These are phyloP conservation scores for Cladosporium sp. DNA, from an alignment of 2,329 filamentous ascomycete genomes.

Conservation along the genomic window DNA sequence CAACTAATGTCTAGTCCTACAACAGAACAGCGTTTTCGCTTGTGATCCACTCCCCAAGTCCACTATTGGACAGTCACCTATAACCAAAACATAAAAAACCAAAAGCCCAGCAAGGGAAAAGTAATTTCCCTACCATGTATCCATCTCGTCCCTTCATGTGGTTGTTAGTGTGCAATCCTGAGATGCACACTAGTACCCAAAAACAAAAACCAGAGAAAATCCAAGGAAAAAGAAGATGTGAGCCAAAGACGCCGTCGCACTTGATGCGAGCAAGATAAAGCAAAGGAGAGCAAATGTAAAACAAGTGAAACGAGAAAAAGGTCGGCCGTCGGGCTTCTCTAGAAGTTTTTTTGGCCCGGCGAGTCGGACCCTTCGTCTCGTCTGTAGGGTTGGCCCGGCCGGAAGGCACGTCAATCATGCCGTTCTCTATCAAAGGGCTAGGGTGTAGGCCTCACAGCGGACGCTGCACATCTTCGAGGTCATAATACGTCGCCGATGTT, in stretches of 20 bases:
- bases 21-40: background rate
- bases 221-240: background rate
- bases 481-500: slow-evolving; percentile 76
- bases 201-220: background rate
- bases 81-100: background rate
- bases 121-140: background rate
- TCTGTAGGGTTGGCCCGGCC: too few species aligned
- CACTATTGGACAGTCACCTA: background rate
- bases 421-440: too few species aligned
- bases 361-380: too few species aligned
- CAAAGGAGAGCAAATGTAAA: too few species aligned
- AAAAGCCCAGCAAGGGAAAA: background rate
- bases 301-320: too few species aligned
- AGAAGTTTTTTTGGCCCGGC: too few species aligned
- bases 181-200: background rate
- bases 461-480: slow-evolving; percentile 19
- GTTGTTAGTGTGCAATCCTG: background rate
- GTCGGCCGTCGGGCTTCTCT: too few species aligned
- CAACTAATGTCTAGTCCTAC: background rate
- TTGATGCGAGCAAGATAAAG: background rate
- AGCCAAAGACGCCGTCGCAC: background rate
- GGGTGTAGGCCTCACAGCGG: background rate
- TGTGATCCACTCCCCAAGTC: background rate
- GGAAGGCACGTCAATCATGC: too few species aligned
- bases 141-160: slow-evolving; percentile 1